phyloP scores from a whole-genome alignment of 78 protist species.

The Tieghemostelium lacteum region DNA sequence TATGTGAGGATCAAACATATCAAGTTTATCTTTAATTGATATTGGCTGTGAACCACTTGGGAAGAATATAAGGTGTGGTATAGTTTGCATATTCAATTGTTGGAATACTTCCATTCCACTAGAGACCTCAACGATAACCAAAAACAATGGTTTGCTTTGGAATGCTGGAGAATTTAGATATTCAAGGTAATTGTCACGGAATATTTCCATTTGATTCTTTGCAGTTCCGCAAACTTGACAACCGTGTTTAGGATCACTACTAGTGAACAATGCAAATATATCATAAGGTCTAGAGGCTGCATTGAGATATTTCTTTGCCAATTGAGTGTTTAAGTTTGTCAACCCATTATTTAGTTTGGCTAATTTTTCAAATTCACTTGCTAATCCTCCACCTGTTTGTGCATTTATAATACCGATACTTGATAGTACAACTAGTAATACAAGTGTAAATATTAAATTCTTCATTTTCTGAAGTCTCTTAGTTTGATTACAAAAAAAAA shows the following conservation, averaged over 20 bases:
- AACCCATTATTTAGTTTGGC: no score
- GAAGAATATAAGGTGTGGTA: neutral
- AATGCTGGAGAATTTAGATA: no score
- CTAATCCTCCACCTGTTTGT: no score
- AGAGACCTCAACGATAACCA: neutral
- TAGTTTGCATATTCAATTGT: neutral
- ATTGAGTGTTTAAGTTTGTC: neutral
- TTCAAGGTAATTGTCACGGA: neutral
- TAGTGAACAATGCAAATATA: neutral
- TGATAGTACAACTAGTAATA: no score
- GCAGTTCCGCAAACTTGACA: constrained; percentile 17
- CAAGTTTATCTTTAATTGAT: neutral
- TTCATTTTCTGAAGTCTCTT: no score
- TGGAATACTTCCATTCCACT: neutral
- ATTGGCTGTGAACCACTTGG: neutral
- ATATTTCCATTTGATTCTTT: neutral
- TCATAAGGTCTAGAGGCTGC: constrained; percentile 35
- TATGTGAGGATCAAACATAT: neutral
- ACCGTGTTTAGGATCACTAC: constrained; percentile 36
- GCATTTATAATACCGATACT: no score
- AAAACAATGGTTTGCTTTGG: neutral
- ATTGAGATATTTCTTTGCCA: neutral
- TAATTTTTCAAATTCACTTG: no score
- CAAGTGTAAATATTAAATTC: no score
- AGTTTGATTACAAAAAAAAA: no score